Percentiles rank a stretch among this genome's conserved stretches.
phyloP scores from a whole-genome alignment of 306 rosid genomes.

The Prunus dulcis region DNA sequence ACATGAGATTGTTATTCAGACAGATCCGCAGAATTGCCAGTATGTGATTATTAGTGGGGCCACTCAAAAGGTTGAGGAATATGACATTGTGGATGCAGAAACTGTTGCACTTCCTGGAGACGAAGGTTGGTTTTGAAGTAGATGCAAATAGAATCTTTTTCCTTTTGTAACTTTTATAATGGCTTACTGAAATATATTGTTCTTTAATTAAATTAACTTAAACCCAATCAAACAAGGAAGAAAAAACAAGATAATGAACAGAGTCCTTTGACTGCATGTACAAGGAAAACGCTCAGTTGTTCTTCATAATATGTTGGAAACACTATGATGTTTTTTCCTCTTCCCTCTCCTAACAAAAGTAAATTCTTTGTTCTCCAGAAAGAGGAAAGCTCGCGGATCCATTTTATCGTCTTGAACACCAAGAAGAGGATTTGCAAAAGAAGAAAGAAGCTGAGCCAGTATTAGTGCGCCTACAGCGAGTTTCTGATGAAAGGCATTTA shows the following conservation, averaged over 20 bases:
- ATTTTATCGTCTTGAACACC: conserved; percentile 92
- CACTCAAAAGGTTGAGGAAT: conserved; percentile 65
- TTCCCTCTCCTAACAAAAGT: conserved; percentile 2
- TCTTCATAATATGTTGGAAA: neutral
- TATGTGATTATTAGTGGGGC: conserved; percentile 85
- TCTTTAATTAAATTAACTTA: neutral
- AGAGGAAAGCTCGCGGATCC: conserved; percentile 90
- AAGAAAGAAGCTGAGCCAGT: conserved; percentile 91
- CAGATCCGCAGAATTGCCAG: conserved; percentile 85
- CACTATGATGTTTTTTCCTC: neutral
- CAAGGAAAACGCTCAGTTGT: neutral
- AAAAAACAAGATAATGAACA: neutral
- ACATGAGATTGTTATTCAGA: conserved; percentile 84
- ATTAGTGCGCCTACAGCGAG: conserved; percentile 71
- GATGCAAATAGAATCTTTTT: neutral
- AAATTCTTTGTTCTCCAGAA: conserved; percentile 38
- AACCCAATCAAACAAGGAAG: neutral
- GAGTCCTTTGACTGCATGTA: neutral
- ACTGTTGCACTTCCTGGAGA: conserved; percentile 79
- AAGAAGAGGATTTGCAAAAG: conserved; percentile 76
- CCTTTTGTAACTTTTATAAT: neutral
- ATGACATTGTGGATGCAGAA: conserved; percentile 85
- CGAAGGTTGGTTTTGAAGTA: conserved; percentile 57
- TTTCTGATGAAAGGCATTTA: conserved; percentile 71
- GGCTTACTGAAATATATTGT: neutral